Conservation (phyloP, 2,329 filamentous ascomycete genomes). For the Apiospora malaysiana region DNA sequence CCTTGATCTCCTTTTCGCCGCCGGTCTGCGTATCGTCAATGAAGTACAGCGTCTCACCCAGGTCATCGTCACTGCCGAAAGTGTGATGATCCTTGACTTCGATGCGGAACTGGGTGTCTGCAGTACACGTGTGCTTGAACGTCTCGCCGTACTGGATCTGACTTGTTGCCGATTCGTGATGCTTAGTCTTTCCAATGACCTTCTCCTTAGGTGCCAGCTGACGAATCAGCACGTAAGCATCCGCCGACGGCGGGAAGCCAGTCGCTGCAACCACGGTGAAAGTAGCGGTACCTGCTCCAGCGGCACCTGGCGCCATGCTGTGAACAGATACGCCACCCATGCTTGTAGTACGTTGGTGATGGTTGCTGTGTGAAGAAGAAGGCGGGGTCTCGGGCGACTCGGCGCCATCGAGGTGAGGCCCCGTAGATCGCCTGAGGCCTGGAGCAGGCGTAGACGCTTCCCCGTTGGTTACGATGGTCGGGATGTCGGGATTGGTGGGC, state of each 20-base stretch:
- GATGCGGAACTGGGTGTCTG: constrained; percentile 86
- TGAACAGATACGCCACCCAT: constrained; percentile 70
- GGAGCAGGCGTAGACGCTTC: constrained; percentile 42
- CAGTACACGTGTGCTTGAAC: constrained; percentile 77
- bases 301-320: constrained; percentile 64
- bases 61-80: constrained; percentile 80
- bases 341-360: constrained; percentile 61
- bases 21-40: constrained; percentile 78
- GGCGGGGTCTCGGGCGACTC: constrained; percentile 39
- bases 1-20: constrained; percentile 73
- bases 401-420: constrained; percentile 43
- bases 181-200: constrained; percentile 89
- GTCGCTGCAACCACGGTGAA: constrained; percentile 81
- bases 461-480: constrained; percentile 51
- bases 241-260: constrained; percentile 76
- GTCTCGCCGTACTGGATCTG: constrained; percentile 76
- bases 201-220: constrained; percentile 74
- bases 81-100: constrained; percentile 84
- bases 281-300: constrained; percentile 75
- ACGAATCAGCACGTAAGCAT: constrained; percentile 78
- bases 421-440: constrained; percentile 51
- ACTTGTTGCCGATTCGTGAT: constrained; percentile 75
- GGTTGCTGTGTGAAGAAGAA: constrained; percentile 41
- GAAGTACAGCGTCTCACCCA: constrained; percentile 89
- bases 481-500: constrained; percentile 46